Conservation (phyloP, 768 basidiomycete genomes). For the Coprinopsis cinerea region DNA sequence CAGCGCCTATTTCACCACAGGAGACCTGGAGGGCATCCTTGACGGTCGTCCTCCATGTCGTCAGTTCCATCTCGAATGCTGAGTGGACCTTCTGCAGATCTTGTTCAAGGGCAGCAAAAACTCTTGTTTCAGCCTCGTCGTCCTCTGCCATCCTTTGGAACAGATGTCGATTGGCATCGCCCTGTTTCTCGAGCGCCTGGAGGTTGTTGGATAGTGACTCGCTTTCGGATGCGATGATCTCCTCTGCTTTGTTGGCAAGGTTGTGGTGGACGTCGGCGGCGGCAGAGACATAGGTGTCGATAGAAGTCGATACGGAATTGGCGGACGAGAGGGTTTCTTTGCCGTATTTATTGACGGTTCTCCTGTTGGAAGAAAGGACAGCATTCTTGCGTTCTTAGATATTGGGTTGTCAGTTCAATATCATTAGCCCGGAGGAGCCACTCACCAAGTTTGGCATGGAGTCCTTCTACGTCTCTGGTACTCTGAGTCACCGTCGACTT, state of each 20-base stretch:
- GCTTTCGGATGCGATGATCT: constrained; percentile 31
- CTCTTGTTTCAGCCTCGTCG: constrained; percentile 49
- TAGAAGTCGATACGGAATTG: constrained; percentile 52
- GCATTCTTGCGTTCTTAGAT: constrained; percentile 65
- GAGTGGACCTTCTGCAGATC: constrained; percentile 40
- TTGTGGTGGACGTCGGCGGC: constrained; percentile 33
- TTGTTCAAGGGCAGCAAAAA: constrained; percentile 40
- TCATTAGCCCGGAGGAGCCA: not conserved
- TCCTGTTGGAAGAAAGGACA: constrained; percentile 58
- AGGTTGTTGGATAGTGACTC: constrained; percentile 51
- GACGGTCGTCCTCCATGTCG: constrained; percentile 32
- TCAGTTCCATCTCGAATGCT: constrained; percentile 5
- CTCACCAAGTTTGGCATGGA: constrained; percentile 84
- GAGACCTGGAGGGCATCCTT: constrained; percentile 24
- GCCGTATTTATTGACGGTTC: constrained; percentile 57
- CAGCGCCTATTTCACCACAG: constrained; percentile 39
- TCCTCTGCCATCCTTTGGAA: constrained; percentile 51
- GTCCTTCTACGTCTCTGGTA: constrained; percentile 57
- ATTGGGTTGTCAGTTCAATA: not conserved
- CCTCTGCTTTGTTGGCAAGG: constrained; percentile 1
- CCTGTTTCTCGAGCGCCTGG: constrained; percentile 49
- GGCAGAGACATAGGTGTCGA: constrained; percentile 24
- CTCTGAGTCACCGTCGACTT: constrained; percentile 64
- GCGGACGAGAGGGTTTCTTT: constrained; percentile 51
- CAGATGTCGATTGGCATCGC: constrained; percentile 46